A percentile compares a stretch with the other conserved stretches of the same genome.
Conservation (phyloP, 176 grass and related monocot species). For the Aegilops bicornis region DNA sequence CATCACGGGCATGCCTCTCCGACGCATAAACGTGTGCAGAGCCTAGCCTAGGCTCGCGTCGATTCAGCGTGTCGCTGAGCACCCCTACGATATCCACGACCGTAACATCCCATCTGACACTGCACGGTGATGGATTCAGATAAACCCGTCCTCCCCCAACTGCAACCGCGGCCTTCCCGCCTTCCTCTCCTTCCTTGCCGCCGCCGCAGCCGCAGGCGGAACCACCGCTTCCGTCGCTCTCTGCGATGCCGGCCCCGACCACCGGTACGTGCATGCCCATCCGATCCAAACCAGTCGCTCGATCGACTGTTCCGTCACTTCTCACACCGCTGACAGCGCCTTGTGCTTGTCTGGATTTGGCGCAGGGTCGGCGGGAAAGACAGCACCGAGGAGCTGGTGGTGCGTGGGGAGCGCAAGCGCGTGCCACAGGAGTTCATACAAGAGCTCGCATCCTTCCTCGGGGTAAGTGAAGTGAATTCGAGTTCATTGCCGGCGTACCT, state of each 20-base stretch:
- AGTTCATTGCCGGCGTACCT: too few species aligned
- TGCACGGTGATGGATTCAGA: too few species aligned
- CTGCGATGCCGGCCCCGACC: slow-evolving; percentile 52
- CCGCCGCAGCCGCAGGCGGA: neutral
- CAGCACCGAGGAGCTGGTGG: slow-evolving; percentile 49
- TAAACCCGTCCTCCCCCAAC: slow-evolving; percentile 3
- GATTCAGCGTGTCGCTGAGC: too few species aligned
- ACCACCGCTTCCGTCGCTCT: slow-evolving; percentile 24
- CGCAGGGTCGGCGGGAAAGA: slow-evolving; percentile 48
- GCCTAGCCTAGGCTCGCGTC: too few species aligned
- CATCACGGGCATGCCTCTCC: too few species aligned
- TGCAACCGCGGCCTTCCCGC: slow-evolving; percentile 17
- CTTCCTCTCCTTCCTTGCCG: slow-evolving; percentile 44
- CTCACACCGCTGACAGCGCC: neutral
- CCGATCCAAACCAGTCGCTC: neutral
- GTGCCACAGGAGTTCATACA: slow-evolving; percentile 60
- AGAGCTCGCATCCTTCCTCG: slow-evolving; percentile 68
- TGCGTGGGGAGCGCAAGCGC: slow-evolving; percentile 50
- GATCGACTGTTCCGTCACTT: neutral
- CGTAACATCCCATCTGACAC: too few species aligned
- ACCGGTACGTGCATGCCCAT: slow-evolving; percentile 21
- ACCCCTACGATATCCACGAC: too few species aligned
- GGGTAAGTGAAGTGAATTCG: slow-evolving; percentile 30
- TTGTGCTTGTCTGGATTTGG: neutral
- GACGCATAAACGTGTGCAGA: too few species aligned